A percentile compares a stretch with the other conserved stretches of the same genome.
These are phyloP conservation scores for Dactylellina cionopaga DNA, from an alignment of 2,329 filamentous ascomycete species.

Conservation along the genomic window DNA sequence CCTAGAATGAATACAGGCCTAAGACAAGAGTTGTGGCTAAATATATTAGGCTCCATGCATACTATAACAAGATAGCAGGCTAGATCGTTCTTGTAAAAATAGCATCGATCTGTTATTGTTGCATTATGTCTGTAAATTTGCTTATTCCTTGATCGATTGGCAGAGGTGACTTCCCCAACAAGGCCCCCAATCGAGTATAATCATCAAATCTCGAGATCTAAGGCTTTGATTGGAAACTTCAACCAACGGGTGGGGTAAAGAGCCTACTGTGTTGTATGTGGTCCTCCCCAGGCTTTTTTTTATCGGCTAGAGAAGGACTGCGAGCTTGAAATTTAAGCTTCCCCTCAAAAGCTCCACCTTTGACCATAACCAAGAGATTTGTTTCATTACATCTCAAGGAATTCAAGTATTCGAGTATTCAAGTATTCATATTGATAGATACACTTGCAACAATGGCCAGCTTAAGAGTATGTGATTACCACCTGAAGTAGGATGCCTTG, in stretches of 20 bases:
- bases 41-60: neutral
- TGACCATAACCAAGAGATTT: too few species aligned
- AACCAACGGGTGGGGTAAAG: slow-evolving; percentile 10
- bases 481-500: neutral
- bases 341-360: slow-evolving; percentile 8
- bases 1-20: too few species aligned
- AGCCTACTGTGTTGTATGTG: slow-evolving; percentile 23
- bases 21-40: too few species aligned
- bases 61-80: neutral
- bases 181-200: neutral
- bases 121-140: too few species aligned
- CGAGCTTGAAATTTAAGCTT: neutral
- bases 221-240: slow-evolving; percentile 29
- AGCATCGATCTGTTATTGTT: too few species aligned
- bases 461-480: slow-evolving; percentile 24
- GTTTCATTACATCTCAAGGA: neutral
- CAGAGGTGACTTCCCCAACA: neutral
- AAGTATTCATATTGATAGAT: neutral
- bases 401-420: too few species aligned
- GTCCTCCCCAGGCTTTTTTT: neutral
- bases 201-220: slow-evolving; percentile 2
- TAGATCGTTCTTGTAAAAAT: too few species aligned
- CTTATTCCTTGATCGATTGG: neutral
- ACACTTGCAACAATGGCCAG: slow-evolving; percentile 27
- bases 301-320: slow-evolving; percentile 35